phyloP scores from a whole-genome alignment of 495 filamentous ascomycete species.

The Podospora pseudopauciseta region DNA sequence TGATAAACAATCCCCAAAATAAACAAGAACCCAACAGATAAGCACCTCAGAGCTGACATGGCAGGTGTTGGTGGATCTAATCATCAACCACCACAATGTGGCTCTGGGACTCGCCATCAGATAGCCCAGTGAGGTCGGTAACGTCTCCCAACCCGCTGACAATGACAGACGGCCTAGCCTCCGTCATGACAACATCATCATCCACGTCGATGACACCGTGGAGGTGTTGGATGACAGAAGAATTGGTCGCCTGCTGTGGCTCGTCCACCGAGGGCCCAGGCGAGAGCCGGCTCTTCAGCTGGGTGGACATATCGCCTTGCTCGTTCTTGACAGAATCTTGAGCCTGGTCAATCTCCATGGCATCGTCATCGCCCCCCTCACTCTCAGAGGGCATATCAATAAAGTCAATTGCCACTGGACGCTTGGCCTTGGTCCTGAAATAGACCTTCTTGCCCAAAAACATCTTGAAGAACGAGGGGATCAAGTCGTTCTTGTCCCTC shows the following conservation, averaged over 20 bases:
- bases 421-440: not conserved
- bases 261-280: not conserved
- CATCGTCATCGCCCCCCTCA: not conserved
- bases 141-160: not conserved
- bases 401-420: not conserved
- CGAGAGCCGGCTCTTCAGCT: no score
- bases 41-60: not conserved
- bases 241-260: not conserved
- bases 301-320: not conserved
- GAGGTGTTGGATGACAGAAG: not conserved
- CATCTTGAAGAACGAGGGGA: not conserved
- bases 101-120: not conserved
- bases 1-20: not conserved
- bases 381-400: not conserved
- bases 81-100: not conserved
- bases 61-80: not conserved
- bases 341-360: not conserved
- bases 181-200: not conserved
- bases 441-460: conserved; percentile 9
- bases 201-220: not conserved
- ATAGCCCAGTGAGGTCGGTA: not conserved
- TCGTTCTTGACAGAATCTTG: not conserved
- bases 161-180: not conserved
- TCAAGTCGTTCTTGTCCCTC: conserved; percentile 8
- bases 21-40: not conserved